Evolutionary conservation across 1,284 basidiomycete genomes (phyloP).

Genomic region (Rhodofomes roseus): DNA sequence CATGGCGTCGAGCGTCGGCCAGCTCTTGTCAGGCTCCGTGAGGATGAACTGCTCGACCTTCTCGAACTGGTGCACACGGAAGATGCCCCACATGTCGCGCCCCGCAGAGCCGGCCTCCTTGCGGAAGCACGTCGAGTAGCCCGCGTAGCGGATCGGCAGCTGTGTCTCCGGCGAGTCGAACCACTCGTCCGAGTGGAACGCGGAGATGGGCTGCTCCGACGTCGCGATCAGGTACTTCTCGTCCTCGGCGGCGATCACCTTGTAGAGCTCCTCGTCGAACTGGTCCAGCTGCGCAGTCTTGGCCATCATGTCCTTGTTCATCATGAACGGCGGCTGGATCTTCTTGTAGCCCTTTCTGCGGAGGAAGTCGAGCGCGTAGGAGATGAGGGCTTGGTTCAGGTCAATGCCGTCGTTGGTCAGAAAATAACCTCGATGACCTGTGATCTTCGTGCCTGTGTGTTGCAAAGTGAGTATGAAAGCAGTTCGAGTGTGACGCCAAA

Average conservation of each 20-base stretch:
- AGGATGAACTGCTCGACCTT: constrained; percentile 98
- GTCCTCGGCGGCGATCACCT: constrained; percentile 88
- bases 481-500: constrained; percentile 10
- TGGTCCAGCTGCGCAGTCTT: constrained; percentile 98
- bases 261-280: constrained; percentile 98
- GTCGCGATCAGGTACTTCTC: constrained; percentile 99
- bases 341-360: constrained; percentile 85
- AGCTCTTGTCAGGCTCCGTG: constrained; percentile 91
- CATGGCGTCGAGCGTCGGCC: constrained; percentile 94
- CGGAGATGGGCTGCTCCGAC: constrained; percentile 97
- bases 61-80: constrained; percentile 99
- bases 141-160: constrained; percentile 85
- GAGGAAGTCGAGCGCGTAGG: constrained; percentile 94
- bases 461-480: neutral
- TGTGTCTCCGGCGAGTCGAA: constrained; percentile 91
- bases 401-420: constrained; percentile 94
- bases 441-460: constrained; percentile 77
- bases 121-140: constrained; percentile 95
- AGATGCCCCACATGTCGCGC: constrained; percentile 99
- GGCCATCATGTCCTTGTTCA: constrained; percentile 97
- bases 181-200: constrained; percentile 95
- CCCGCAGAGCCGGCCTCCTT: constrained; percentile 98
- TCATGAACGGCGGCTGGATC: constrained; percentile 97
- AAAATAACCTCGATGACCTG: constrained; percentile 96
- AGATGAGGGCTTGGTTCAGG: constrained; percentile 95